Evolutionary conservation across 2,329 filamentous ascomycete species (phyloP).

Genomic region (Nigrospora oryzae): DNA sequence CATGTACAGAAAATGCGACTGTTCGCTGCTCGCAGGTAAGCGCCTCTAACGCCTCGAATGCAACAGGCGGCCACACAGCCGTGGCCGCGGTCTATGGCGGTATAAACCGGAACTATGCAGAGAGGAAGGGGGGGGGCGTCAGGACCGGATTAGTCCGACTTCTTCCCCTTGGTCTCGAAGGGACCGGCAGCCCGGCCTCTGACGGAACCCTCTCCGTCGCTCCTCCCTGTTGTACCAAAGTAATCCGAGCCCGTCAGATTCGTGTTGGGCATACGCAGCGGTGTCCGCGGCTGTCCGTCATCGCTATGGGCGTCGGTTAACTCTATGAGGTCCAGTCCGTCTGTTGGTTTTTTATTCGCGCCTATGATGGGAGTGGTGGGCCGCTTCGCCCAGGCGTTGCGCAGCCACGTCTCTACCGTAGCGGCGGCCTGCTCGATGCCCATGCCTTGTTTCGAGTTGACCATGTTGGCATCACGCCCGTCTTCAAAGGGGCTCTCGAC

Average conservation of each 20-base stretch:
- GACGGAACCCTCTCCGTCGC: conserved; percentile 25
- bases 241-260: conserved; percentile 22
- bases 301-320: conserved; percentile 54
- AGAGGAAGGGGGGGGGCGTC: neutral
- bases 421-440: conserved; percentile 77
- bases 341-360: conserved; percentile 28
- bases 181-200: conserved; percentile 26
- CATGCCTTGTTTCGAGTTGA: conserved; percentile 36
- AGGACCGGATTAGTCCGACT: conserved; percentile 29
- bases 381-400: conserved; percentile 66
- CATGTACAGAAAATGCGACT: neutral
- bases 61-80: neutral
- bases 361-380: conserved; percentile 41
- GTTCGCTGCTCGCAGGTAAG: neutral
- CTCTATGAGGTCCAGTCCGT: conserved; percentile 61
- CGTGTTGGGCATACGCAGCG: conserved; percentile 10
- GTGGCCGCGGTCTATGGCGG: no score
- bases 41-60: conserved; percentile 1
- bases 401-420: conserved; percentile 82
- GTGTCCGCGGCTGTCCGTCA: conserved; percentile 30
- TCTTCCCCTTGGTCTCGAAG: conserved; percentile 31
- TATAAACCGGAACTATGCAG: neutral
- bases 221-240: conserved; percentile 27
- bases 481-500: conserved; percentile 44
- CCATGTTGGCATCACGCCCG: conserved; percentile 28